Evolutionary conservation across 1,284 basidiomycete species (phyloP).

Genomic region (Erythrobasidium hasegawianum): DNA sequence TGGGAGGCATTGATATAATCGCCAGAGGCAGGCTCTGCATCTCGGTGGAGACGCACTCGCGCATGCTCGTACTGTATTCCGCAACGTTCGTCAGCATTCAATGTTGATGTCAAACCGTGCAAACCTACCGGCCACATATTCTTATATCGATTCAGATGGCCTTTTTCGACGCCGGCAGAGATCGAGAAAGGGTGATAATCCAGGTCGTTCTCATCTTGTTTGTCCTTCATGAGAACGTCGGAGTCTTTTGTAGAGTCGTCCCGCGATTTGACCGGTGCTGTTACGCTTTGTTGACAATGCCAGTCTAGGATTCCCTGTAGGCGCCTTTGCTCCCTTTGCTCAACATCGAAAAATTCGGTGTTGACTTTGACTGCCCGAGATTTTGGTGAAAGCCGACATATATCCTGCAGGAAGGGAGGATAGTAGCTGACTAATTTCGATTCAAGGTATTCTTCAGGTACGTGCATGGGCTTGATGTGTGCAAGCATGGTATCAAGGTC

Average conservation of each 20-base stretch:
- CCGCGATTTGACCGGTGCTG: background rate
- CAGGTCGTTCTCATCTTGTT: slow-evolving; percentile 23
- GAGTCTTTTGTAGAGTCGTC: background rate
- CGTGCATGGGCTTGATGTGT: slow-evolving; percentile 71
- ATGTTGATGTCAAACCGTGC: background rate
- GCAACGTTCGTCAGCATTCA: background rate
- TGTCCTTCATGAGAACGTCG: slow-evolving; percentile 11
- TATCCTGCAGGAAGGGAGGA: slow-evolving; percentile 73
- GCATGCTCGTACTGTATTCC: slow-evolving; percentile 49
- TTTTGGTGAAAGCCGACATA: slow-evolving; percentile 57
- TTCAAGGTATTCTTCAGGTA: slow-evolving; percentile 59
- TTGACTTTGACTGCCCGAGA: slow-evolving; percentile 75
- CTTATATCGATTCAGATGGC: slow-evolving; percentile 68
- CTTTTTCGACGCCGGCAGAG: slow-evolving; percentile 91
- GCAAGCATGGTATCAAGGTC: slow-evolving; percentile 41
- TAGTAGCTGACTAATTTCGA: slow-evolving; percentile 53
- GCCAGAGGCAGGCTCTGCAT: slow-evolving; percentile 56
- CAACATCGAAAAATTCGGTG: slow-evolving; percentile 84
- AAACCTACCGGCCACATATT: slow-evolving; percentile 57
- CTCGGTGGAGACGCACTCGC: slow-evolving; percentile 64
- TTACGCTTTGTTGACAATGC: slow-evolving; percentile 57
- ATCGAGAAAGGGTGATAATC: slow-evolving; percentile 70
- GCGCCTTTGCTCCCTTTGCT: slow-evolving; percentile 81
- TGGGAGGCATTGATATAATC: slow-evolving; percentile 89
- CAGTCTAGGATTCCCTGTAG: slow-evolving; percentile 89